A percentile compares a stretch with the other conserved stretches of the same genome.
phyloP scores from a whole-genome alignment of 2,329 filamentous ascomycete genomes.

The Apiospora hydei region DNA sequence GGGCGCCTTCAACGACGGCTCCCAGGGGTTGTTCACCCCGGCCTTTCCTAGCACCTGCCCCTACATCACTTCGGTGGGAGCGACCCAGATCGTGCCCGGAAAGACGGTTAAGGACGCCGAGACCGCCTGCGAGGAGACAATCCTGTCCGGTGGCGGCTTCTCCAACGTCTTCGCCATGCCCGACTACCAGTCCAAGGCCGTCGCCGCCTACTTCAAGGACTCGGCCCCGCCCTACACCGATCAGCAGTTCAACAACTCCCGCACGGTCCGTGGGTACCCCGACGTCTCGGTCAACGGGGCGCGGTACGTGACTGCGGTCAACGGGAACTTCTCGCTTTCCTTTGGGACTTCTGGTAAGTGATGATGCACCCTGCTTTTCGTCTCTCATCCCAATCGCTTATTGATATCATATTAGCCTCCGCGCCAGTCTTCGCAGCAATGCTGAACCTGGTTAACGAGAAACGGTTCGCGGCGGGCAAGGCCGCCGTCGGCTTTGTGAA shows the following conservation, averaged over 20 bases:
- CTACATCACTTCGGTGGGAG: constrained; percentile 60
- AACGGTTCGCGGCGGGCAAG: constrained; percentile 34
- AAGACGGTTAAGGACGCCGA: constrained; percentile 49
- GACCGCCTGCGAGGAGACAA: constrained; percentile 53
- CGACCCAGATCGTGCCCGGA: constrained; percentile 53
- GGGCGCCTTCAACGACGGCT: constrained; percentile 43
- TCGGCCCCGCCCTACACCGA: constrained; percentile 50
- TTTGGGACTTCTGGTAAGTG: constrained; percentile 55
- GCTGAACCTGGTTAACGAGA: constrained; percentile 37
- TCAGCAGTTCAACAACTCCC: constrained; percentile 54
- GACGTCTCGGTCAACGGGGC: constrained; percentile 55
- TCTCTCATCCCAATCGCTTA: neutral
- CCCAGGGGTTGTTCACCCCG: constrained; percentile 50
- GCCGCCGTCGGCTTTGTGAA: constrained; percentile 37
- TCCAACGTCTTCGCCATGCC: constrained; percentile 56
- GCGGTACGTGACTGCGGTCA: constrained; percentile 51
- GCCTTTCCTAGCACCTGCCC: constrained; percentile 55
- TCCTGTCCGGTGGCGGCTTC: constrained; percentile 58
- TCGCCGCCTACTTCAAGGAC: constrained; percentile 49
- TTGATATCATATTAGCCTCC: constrained; percentile 44
- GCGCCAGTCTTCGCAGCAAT: constrained; percentile 36
- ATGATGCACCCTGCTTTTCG: neutral
- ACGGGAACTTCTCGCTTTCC: constrained; percentile 50
- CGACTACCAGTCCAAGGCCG: constrained; percentile 52
- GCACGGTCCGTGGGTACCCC: constrained; percentile 54